phyloP scores from a whole-genome alignment of 805 yeast genomes.

The Saturnispora halmiae region DNA sequence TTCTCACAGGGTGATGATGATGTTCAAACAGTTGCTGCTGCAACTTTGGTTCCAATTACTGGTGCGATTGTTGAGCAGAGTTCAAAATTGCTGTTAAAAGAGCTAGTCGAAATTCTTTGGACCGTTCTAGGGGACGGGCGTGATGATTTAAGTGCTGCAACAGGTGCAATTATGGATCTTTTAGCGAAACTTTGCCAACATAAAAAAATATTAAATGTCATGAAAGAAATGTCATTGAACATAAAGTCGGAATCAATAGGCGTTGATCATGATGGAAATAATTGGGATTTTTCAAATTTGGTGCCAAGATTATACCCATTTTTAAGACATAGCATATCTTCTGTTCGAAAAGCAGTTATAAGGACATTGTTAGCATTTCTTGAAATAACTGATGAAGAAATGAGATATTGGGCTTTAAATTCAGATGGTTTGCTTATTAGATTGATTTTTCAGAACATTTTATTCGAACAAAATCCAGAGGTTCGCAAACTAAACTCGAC shows the following conservation, averaged over 20 bases:
- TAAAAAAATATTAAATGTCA: slow-evolving; percentile 60
- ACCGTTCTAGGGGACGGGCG: slow-evolving; percentile 71
- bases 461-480: slow-evolving; percentile 79
- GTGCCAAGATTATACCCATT: slow-evolving; percentile 93
- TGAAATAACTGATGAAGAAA: slow-evolving; percentile 36
- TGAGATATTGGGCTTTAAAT: slow-evolving; percentile 53
- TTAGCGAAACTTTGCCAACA: slow-evolving; percentile 81
- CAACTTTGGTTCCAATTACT: slow-evolving; percentile 84
- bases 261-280: slow-evolving; percentile 29
- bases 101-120: slow-evolving; percentile 73
- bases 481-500: slow-evolving; percentile 54
- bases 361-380: slow-evolving; percentile 73
- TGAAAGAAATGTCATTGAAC: slow-evolving; percentile 51
- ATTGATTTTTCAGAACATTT: slow-evolving; percentile 73
- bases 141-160: slow-evolving; percentile 90
- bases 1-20: slow-evolving; percentile 97
- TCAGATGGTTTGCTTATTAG: slow-evolving; percentile 57
- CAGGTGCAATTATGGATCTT: slow-evolving; percentile 93
- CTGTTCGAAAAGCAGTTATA: slow-evolving; percentile 82
- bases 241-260: slow-evolving; percentile 3
- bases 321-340: slow-evolving; percentile 84
- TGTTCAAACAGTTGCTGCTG: slow-evolving; percentile 94
- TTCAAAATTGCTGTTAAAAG: slow-evolving; percentile 39
- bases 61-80: slow-evolving; percentile 10
- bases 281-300: slow-evolving; percentile 50